Evolutionary conservation across 179 eudicot species (phyloP), one percentile per base, ranked within the genome.

Genomic region (Silene coronaria): DNA sequence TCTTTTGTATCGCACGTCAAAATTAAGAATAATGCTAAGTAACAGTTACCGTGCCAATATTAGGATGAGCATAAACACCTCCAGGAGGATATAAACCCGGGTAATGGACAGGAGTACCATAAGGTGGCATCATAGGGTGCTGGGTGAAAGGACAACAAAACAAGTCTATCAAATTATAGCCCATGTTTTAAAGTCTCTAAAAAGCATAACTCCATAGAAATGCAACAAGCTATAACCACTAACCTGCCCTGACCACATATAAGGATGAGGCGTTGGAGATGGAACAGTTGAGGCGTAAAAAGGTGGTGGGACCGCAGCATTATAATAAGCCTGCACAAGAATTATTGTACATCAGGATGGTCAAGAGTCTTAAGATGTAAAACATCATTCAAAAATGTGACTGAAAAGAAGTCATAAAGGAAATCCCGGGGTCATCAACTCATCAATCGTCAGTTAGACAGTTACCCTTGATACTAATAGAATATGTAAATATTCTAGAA

Each of bases 201-300:
- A 72, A 60, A 23, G 26, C 30, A 81, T 17, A 12, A 28, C 26
- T 9, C 2, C 62, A 24, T 48, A 61, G 22, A 13, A 51, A 2
- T 62, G 27, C 17, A 23, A 53, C 26, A 17, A 2, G 66, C 8
- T 24, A 38, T 6, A 77, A 58, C 73, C 45, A 67, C 63, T 76
- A 69, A 93, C 98, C 97, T 93, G 98, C 63, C 87, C 84, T 72
- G 89, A 89, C 99, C 97, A 93, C 88, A 91, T 75, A 85, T 88
- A 93, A n/a, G 97, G 92, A 85, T 90, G 97, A 45, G 97, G 90
- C 68, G 90, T 75, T 58, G 96, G 88, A 80, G 98, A 88, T 78
- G 88, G 87, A 67, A 90, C 94, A 83, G 92, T 55, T 24, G 98
- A 81, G 77, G 98, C 87, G 75, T 87, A 96, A 83, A 87, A 91